Conservation (phyloP, 495 filamentous ascomycete genomes). For the Trichoderma orchidacearum region DNA sequence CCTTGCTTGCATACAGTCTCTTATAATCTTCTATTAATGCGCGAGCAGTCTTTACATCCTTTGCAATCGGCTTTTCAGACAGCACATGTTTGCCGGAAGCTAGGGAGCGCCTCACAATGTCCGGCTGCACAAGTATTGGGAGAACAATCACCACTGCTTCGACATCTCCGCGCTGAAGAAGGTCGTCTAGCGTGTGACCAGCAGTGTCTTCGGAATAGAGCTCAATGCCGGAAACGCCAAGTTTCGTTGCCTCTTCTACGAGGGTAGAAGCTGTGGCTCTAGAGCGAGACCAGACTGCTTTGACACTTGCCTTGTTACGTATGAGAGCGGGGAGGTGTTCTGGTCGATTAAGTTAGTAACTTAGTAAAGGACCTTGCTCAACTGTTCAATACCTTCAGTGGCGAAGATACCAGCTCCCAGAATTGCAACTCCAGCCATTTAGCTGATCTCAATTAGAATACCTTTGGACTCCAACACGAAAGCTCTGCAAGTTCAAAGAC, state of each 20-base stretch:
- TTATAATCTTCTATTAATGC: slow-evolving; percentile 51
- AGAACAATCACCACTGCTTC: slow-evolving; percentile 57
- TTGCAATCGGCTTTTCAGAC: slow-evolving; percentile 71
- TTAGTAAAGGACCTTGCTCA: neutral
- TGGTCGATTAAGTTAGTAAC: neutral
- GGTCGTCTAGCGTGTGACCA: slow-evolving; percentile 40
- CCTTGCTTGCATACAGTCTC: slow-evolving; percentile 23
- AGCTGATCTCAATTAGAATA: neutral
- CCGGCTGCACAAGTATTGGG: slow-evolving; percentile 44
- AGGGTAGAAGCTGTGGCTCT: slow-evolving; percentile 19
- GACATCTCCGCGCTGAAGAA: slow-evolving; percentile 53
- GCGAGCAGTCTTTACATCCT: slow-evolving; percentile 47
- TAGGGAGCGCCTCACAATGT: slow-evolving; percentile 45
- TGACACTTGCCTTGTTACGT: slow-evolving; percentile 30
- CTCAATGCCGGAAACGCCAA: slow-evolving; percentile 23
- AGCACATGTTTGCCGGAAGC: slow-evolving; percentile 65
- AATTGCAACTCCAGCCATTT: slow-evolving; percentile 32
- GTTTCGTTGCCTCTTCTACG: slow-evolving; percentile 12
- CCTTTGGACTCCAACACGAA: too few species aligned
- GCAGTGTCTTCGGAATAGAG: slow-evolving; percentile 45
- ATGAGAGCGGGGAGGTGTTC: slow-evolving; percentile 35
- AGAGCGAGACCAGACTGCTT: slow-evolving; percentile 51
- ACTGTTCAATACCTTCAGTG: slow-evolving; percentile 15
- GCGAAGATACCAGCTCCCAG: slow-evolving; percentile 48
- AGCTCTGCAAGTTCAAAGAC: too few species aligned